Conservation (phyloP, 306 rosid genomes). For the Cucurbita pepo region DNA sequence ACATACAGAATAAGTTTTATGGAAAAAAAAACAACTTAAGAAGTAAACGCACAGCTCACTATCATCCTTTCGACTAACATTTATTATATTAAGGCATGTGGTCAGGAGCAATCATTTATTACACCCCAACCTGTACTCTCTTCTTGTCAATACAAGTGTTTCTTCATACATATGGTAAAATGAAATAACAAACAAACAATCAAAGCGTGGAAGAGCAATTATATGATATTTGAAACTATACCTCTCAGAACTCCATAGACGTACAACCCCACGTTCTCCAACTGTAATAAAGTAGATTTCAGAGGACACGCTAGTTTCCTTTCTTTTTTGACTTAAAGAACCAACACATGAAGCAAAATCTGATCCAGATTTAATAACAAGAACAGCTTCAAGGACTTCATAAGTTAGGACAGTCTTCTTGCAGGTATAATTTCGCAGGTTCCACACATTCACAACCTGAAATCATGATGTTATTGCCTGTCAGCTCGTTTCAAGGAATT, state of each 20-base stretch:
- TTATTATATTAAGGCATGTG: neutral
- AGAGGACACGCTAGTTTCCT: constrained; percentile 28
- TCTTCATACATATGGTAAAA: neutral
- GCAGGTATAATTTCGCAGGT: constrained; percentile 59
- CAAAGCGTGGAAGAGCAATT: neutral
- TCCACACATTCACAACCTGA: constrained; percentile 90
- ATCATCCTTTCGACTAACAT: neutral
- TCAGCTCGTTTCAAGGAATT: constrained; percentile 1
- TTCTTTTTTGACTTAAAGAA: constrained; percentile 14
- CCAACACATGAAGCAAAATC: constrained; percentile 38
- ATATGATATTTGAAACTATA: constrained; percentile 12
- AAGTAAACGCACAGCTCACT: neutral
- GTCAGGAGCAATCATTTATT: neutral
- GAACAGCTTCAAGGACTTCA: constrained; percentile 82
- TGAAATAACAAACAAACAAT: neutral
- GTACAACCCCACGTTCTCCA: constrained; percentile 80
- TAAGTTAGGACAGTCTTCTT: constrained; percentile 72
- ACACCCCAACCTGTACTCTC: neutral
- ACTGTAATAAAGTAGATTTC: constrained; percentile 52
- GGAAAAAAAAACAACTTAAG: neutral
- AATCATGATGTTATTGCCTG: constrained; percentile 6
- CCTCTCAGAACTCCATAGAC: constrained; percentile 93
- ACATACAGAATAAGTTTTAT: neutral
- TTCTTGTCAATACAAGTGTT: neutral
- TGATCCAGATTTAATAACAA: constrained; percentile 34